Conservation (phyloP, 768 basidiomycete species). For the Boletus sp. region DNA sequence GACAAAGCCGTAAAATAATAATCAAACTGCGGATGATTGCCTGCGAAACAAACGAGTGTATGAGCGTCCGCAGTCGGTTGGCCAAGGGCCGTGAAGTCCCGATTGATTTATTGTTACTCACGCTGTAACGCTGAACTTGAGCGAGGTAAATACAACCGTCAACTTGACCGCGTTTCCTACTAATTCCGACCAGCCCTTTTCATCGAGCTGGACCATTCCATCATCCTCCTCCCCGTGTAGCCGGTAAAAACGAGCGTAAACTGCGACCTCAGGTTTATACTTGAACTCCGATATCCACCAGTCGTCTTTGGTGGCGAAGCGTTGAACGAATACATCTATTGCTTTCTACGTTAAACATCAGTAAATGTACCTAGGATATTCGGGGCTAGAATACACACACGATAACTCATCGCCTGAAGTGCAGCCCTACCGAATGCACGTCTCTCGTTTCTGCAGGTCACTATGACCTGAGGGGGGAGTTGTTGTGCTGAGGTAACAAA, state of each 20-base stretch:
- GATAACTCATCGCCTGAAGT: constrained; percentile 34
- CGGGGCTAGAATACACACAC: constrained; percentile 18
- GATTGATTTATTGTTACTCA: constrained; percentile 12
- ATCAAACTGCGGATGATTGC: constrained; percentile 28
- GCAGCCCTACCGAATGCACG: constrained; percentile 32
- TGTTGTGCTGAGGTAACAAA: constrained; percentile 28
- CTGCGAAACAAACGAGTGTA: constrained; percentile 7
- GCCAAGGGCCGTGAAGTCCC: neutral
- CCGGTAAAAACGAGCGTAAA: constrained; percentile 34
- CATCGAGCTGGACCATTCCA: constrained; percentile 31
- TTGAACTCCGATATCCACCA: constrained; percentile 36
- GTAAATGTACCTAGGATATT: neutral
- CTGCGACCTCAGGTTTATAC: constrained; percentile 35
- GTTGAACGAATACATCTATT: constrained; percentile 32
- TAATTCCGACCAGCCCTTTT: constrained; percentile 33
- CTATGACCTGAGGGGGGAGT: constrained; percentile 33
- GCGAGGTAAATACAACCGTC: constrained; percentile 33
- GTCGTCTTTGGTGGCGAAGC: constrained; percentile 35
- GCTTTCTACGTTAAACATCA: constrained; percentile 26
- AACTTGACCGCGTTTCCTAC: constrained; percentile 34
- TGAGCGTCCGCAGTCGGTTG: constrained; percentile 12
- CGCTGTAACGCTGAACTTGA: constrained; percentile 34
- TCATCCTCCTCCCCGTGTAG: constrained; percentile 34
- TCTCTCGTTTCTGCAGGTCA: constrained; percentile 30
- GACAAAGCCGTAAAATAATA: neutral